Base-by-base conservation (phyloP, 345 rosid species). In the Theobroma cacao region DNA sequence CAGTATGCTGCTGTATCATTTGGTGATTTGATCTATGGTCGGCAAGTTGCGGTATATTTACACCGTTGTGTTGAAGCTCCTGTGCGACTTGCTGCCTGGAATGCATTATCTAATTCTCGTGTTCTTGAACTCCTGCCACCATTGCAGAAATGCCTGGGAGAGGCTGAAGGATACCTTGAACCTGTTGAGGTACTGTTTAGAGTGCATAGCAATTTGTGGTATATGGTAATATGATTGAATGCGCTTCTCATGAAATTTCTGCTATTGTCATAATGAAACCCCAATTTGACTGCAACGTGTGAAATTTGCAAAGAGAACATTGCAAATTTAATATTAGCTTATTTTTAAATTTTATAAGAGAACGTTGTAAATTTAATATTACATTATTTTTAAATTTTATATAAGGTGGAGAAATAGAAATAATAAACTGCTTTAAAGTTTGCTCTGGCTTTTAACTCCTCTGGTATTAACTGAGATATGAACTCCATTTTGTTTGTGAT, bases 61-160 rank as follows among this genome's bases (percentile, higher is more conserved):
- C 97, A 95, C 77, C 88, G 86, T 72, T 80, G 75, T 77, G 90
- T 86, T 70, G 98, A 95, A 85, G 75, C 89, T 65, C 80, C 90
- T 26, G 83, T 92, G 50, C 85, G 98, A 59, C 90, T 91, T 68
- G 85, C 90, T 74, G 88, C 97, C 69, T 95, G 98, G 97, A 92
- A 84, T 74, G 85, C 81, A 26, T 78, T 95, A 45, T 79, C 90
- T 36, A 91, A 86, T 85, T 82, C 91, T 75, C 88, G 70, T 78
- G 98, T 88, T 75, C 95, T 95, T 63, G 94, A 93, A 81, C 91
- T 95, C 82, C 91, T 95, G 77, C 97, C 96, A 4, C 88, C 93
- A 58, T 52, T 92, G 31, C 89, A 90, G 73, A 86, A 92, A 67
- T 92, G 96, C 85, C 56, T 90, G 74, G 92, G 87, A 74, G 78